Evolutionary conservation across 164 flowering plant genomes (phyloP), one percentile per base, ranked within the genome.

Genomic region (Euptelea pleiosperma): DNA sequence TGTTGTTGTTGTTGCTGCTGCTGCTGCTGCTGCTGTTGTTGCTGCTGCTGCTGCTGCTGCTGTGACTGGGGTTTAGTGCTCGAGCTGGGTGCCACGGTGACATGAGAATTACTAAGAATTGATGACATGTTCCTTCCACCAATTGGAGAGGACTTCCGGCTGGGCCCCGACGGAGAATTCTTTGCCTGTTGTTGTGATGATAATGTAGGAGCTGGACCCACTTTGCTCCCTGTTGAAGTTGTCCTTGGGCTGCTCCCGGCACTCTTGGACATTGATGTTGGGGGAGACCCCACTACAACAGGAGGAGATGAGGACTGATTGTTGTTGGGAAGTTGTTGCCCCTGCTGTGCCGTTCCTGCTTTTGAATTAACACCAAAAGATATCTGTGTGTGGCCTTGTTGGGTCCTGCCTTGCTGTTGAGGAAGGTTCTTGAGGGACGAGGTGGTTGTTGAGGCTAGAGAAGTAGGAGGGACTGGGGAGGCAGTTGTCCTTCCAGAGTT

Each of bases 231-330:
- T 16, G 79, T 37, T 14, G 84, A 55, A 19, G 77, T 26, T 0
- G 82, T 78, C 63, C 88, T 83, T 0, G 98, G 92, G 76, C 89
- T 80, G n/a, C 89, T 89, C 47, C 88, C 81, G 3, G 83, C 75
- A 69, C 80, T 65, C 58, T 80, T 86, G 6, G 91, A 78, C n/a
- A 78, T 58, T 0, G 96, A 80, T 24, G 74, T 63, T 11, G 96
- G 74, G 3, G 96, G 91, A 15, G 97, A 87, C 6, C 84, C 87
- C 10, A 82, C 89, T 43, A 71, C 49, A 52, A 72, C 31, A 3
- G 81, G 77, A 8, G 86, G 65, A 30, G 94, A 79, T 39, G 81
- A 76, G 6, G 88, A 58, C 55, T 78, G 88, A 55, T 61, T 76
- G 36, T 57, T 62, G 25, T 43, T 63, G 0, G 81, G 64, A 52